These are phyloP conservation scores for Lentinula detonsa DNA, from an alignment of 768 basidiomycete species.

Conservation along the genomic window DNA sequence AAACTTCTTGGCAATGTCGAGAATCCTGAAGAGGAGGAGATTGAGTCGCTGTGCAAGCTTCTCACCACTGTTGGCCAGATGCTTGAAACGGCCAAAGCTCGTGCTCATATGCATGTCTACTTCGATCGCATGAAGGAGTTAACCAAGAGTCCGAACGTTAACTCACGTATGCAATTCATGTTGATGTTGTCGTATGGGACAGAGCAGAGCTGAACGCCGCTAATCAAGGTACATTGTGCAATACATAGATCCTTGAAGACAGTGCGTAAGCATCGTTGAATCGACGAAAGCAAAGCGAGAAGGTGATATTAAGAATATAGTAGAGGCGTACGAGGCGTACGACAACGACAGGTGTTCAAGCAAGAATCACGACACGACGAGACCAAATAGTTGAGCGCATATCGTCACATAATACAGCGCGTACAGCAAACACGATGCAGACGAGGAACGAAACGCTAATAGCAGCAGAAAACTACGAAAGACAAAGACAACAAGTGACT, in stretches of 20 bases:
- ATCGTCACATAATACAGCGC: no score
- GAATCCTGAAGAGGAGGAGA: constrained; percentile 96
- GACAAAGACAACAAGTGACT: neutral
- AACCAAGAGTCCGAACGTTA: constrained; percentile 65
- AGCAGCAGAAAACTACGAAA: no score
- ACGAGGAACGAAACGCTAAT: no score
- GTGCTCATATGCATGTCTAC: constrained; percentile 87
- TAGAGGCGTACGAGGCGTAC: no score
- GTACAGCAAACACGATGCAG: no score
- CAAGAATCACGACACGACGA: no score
- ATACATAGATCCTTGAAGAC: neutral
- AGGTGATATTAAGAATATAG: neutral
- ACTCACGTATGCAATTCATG: constrained; percentile 88
- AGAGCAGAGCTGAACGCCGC: neutral
- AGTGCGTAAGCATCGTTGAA: neutral
- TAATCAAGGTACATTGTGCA: neutral
- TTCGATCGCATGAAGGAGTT: constrained; percentile 88
- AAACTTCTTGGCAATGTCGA: constrained; percentile 90
- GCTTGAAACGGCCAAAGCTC: constrained; percentile 78
- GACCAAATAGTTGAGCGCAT: no score
- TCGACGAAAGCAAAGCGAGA: neutral
- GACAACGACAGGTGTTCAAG: no score
- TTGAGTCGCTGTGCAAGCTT: constrained; percentile 93
- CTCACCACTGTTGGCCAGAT: constrained; percentile 81
- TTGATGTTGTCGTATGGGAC: neutral